Evolutionary conservation across 2,329 filamentous ascomycete genomes (phyloP).

Genomic region (Byssoonygena ceratinophila): DNA sequence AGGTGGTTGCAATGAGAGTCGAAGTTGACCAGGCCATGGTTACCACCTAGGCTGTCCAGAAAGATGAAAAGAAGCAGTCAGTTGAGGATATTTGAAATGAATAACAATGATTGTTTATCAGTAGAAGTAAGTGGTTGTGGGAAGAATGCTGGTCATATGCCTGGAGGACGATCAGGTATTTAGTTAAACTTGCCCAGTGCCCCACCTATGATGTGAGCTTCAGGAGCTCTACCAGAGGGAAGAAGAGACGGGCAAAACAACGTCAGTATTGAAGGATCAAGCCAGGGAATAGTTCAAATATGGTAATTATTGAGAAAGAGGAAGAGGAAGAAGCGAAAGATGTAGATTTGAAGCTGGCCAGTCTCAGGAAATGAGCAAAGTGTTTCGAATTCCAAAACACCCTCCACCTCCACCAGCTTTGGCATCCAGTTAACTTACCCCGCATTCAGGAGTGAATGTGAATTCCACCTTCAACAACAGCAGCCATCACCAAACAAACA

Average conservation of each 20-base stretch:
- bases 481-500: neutral
- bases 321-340: neutral
- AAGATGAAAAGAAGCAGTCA: neutral
- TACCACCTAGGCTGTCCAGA: neutral
- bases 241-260: neutral
- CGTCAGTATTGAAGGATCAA: neutral
- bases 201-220: conserved; percentile 6
- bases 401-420: too few species aligned
- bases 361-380: neutral
- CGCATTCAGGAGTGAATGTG: too few species aligned
- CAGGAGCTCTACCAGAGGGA: neutral
- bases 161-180: too few species aligned
- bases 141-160: too few species aligned
- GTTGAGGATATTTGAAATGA: neutral
- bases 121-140: neutral
- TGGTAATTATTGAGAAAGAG: neutral
- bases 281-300: neutral
- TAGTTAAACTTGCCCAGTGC: neutral
- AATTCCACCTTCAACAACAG: too few species aligned
- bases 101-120: neutral
- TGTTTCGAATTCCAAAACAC: neutral
- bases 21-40: conserved; percentile 21
- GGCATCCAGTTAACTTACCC: too few species aligned
- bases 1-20: conserved; percentile 31
- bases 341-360: neutral